Evolutionary conservation across 2,329 filamentous ascomycete species (phyloP).

Genomic region (Diaporthe australafricana): DNA sequence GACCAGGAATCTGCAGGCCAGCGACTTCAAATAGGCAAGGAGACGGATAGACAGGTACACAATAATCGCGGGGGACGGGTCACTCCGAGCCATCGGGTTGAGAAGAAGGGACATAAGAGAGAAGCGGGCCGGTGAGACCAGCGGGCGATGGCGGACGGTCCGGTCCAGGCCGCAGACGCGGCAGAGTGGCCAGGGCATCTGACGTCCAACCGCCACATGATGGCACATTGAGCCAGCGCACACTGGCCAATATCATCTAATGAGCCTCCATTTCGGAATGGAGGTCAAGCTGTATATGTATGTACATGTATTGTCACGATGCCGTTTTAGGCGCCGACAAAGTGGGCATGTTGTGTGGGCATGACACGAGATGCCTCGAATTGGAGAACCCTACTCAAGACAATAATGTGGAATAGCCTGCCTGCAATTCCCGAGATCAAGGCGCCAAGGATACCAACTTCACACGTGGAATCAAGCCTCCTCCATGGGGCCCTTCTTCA

Average conservation of each 20-base stretch:
- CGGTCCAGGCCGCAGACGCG: too few relatives aligned
- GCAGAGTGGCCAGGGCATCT: not conserved
- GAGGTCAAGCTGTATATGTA: slow-evolving; percentile 26
- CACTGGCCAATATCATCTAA: slow-evolving; percentile 2
- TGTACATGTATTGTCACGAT: slow-evolving; percentile 25
- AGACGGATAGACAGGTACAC: not conserved
- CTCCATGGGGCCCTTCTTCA: slow-evolving; percentile 70
- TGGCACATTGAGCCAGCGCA: not conserved
- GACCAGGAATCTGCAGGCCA: slow-evolving; percentile 96
- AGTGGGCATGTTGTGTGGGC: not conserved
- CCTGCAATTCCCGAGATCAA: slow-evolving; percentile 12
- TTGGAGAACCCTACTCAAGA: slow-evolving; percentile 34
- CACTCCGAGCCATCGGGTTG: not conserved
- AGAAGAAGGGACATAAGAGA: too few relatives aligned
- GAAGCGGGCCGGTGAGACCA: too few relatives aligned
- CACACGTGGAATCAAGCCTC: slow-evolving; percentile 57
- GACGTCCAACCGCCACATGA: not conserved
- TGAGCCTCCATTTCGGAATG: not conserved
- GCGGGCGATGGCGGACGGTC: too few relatives aligned
- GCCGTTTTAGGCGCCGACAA: slow-evolving; percentile 3
- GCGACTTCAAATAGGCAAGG: slow-evolving; percentile 76
- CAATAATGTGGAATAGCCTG: slow-evolving; percentile 4
- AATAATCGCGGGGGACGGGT: not conserved
- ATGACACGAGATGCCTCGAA: slow-evolving; percentile 23
- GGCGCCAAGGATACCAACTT: not conserved